These are phyloP conservation scores for Phytophthora ohioensis DNA, from an alignment of 352 stramenopile genomes.

Conservation along the genomic window DNA sequence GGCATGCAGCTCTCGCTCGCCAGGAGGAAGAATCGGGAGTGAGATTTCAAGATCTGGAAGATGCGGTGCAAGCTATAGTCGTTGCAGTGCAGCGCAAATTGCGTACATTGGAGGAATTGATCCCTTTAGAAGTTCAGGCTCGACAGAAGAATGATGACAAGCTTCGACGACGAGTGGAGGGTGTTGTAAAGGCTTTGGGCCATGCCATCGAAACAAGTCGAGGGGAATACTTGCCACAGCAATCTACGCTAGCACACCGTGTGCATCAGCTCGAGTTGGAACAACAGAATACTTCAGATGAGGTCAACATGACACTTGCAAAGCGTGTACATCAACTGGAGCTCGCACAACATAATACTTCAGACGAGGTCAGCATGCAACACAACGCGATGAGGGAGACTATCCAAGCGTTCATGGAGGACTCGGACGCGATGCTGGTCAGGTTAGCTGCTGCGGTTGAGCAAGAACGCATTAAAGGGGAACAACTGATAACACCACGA, in stretches of 20 bases:
- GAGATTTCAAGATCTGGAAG: slow-evolving; percentile 46
- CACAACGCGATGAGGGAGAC: slow-evolving; percentile 38
- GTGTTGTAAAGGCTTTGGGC: slow-evolving; percentile 45
- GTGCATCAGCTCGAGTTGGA: slow-evolving; percentile 34
- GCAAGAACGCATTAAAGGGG: slow-evolving; percentile 23
- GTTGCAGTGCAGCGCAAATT: slow-evolving; percentile 54
- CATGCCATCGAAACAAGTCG: slow-evolving; percentile 43
- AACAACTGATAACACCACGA: slow-evolving; percentile 16
- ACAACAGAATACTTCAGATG: slow-evolving; percentile 3
- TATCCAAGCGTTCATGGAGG: slow-evolving; percentile 40
- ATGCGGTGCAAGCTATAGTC: slow-evolving; percentile 29
- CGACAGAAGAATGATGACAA: slow-evolving; percentile 69
- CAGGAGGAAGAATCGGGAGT: slow-evolving; percentile 49
- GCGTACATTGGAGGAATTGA: slow-evolving; percentile 61
- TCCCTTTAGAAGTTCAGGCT: slow-evolving; percentile 71
- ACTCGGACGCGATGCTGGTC: slow-evolving; percentile 43
- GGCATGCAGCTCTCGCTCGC: slow-evolving; percentile 35
- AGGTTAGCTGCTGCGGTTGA: slow-evolving; percentile 27
- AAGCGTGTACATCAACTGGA: slow-evolving; percentile 45
- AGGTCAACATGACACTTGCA: slow-evolving; percentile 15
- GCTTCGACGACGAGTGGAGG: slow-evolving; percentile 53
- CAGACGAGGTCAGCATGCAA: slow-evolving; percentile 34
- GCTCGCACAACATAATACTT: slow-evolving; percentile 18
- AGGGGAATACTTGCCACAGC: slow-evolving; percentile 35
- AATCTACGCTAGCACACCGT: slow-evolving; percentile 32